Evolutionary conservation across 129 eudicot genomes (phyloP), one percentile per base, ranked within the genome.

Genomic region (Kitagawia praeruptora): DNA sequence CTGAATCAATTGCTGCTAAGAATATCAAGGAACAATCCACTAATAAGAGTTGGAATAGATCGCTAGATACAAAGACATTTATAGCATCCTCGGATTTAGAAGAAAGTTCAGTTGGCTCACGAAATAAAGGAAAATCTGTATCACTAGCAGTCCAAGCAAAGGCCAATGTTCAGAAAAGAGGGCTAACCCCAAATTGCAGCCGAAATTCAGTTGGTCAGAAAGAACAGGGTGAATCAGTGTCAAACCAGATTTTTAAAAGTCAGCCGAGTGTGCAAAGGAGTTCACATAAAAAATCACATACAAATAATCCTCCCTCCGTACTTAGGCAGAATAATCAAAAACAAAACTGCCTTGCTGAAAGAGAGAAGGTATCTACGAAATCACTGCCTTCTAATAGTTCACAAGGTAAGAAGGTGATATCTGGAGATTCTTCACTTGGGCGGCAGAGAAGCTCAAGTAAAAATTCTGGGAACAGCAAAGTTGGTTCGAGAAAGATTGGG

Each of bases 61-160:
- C 93, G 40, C 77, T 47, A 56, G 92, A 84, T 27, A 54, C 87
- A 34, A 80, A 81, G 70, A 70, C 97, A 48, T 64, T 76, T 25
- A 89, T 83, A 56, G 80, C 47, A 13, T 82, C 82, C 42, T 78
- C 82, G 27, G 84, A 79, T 66, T 83, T 84, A n/a, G 96, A 79
- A 25, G 94, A 82, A 48, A 71, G 66, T 87, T 81, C 87, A 23
- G 51, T 63, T 58, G 75, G 74, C 40, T 56, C 34, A 15, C 83
- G 85, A 77, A 84, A 38, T 19, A 88, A 81, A 46, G 90, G 89
- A 13, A 95, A 89, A 81, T 92, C 97, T 34, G 79, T 95, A 44
- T 92, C 97, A 13, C 97, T 95, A 78, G 99, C 99, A 25, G 82
- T 95, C 69, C 97, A 92, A 79, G 99, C 99, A 21, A 95, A 95